Evolutionary conservation across 305 asterid genomes (phyloP).

Genomic region (Ajuga reptans): DNA sequence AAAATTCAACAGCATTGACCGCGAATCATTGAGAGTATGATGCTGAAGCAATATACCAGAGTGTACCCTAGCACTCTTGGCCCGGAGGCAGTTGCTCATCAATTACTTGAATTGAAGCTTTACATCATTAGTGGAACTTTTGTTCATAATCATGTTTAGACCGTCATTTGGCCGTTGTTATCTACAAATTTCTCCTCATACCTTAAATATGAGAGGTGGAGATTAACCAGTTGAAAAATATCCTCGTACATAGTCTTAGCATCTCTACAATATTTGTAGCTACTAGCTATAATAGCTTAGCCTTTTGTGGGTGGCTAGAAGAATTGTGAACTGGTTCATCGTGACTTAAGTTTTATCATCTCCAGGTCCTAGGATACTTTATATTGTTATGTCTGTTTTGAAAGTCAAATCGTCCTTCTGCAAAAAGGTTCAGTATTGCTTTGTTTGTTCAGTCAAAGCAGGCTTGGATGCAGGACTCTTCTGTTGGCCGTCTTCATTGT

Average conservation of each 20-base stretch:
- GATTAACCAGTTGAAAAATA: background rate
- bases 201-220: background rate
- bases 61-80: background rate
- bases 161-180: background rate
- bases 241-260: background rate
- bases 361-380: background rate
- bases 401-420: background rate
- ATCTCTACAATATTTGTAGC: background rate
- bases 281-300: background rate
- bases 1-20: background rate
- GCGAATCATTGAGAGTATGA: background rate
- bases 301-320: background rate
- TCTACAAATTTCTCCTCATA: background rate
- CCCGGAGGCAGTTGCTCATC: background rate
- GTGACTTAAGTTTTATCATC: background rate
- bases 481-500: constrained; percentile 12
- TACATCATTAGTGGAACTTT: background rate
- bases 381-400: background rate
- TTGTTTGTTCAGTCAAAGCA: background rate
- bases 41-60: background rate
- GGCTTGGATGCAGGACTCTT: background rate
- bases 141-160: background rate
- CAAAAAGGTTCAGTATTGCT: background rate
- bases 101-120: background rate
- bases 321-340: background rate